phyloP scores from a whole-genome alignment of 2,329 filamentous ascomycete species.

The Aureobasidium subglaciale region DNA sequence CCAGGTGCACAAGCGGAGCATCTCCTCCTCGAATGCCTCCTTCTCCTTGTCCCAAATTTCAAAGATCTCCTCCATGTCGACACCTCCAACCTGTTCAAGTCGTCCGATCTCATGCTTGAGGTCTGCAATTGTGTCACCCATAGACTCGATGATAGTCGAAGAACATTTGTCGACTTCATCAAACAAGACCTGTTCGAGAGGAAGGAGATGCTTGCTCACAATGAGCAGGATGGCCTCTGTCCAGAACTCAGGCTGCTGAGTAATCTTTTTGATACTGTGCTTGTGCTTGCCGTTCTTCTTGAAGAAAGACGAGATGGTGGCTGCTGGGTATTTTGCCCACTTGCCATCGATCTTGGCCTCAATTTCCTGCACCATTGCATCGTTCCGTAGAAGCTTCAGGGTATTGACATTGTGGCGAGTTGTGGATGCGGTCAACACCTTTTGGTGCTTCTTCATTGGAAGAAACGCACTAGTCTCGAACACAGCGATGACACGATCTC shows the following conservation, averaged over 20 bases:
- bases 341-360: neutral
- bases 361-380: neutral
- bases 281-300: neutral
- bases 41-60: neutral
- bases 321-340: neutral
- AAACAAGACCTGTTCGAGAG: neutral
- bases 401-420: neutral
- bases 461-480: neutral
- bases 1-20: neutral
- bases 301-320: neutral
- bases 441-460: neutral
- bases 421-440: neutral
- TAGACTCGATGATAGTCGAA: neutral
- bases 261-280: neutral
- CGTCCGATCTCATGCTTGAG: neutral
- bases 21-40: neutral
- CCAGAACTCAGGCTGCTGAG: neutral
- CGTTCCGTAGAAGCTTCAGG: neutral
- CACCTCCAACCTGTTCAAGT: neutral
- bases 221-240: neutral
- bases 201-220: neutral
- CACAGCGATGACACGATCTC: neutral
- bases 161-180: neutral
- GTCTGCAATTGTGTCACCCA: neutral
- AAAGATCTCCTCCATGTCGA: neutral